Base-by-base conservation (phyloP, 2,329 filamentous ascomycete genomes). In the Clonostachys byssicola region DNA sequence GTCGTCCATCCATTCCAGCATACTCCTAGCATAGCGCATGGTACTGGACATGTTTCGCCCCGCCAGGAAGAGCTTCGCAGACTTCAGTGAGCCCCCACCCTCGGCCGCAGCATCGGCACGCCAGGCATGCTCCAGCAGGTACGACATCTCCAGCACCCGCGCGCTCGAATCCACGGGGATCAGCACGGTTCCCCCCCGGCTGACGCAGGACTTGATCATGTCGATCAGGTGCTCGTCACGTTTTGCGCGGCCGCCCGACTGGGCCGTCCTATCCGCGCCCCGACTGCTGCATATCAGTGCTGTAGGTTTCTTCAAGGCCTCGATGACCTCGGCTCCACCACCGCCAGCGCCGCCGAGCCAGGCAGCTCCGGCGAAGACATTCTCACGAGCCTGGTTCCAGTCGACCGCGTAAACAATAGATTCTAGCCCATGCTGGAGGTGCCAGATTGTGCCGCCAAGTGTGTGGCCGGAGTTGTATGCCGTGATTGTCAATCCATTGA, bases 1-100 rank as follows among this genome's bases (percentile, higher is more conserved):
- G 60, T 96, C 92, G 61, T 97, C 92, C 92, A 99, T 97, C 94
- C 94, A 99, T 62, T 99, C 94, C 34, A 99, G 74, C 89, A 99
- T 95, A 64, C 92, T 96, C 54, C 92, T 81, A 23, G 92, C 89
- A 55, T 96, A 89, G 45, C 90, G 81, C 77, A 97, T 88, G 0
- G 92, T 95, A 52, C 90, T 92, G 49, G 89, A 86, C 53, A 89
- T 88, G 51, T 90, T 95, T 49, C 85, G 86, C 38, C 91, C 92
- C 1, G 92, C 92, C 40, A 99, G 74, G 61, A 91, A 96, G 1
- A 96, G 73, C 56, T 78, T 81, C 1, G 80, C 71, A 1, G 72
- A 66, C 47, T 73, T 73, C 14, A 86, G 67, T 2, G 68, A 67
- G 18, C 76, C 75, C 18, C 76, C 75, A 20, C 78, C 75, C 9